Base-by-base conservation (phyloP, 2,329 filamentous ascomycete species). In the Penicillium brasilianum region DNA sequence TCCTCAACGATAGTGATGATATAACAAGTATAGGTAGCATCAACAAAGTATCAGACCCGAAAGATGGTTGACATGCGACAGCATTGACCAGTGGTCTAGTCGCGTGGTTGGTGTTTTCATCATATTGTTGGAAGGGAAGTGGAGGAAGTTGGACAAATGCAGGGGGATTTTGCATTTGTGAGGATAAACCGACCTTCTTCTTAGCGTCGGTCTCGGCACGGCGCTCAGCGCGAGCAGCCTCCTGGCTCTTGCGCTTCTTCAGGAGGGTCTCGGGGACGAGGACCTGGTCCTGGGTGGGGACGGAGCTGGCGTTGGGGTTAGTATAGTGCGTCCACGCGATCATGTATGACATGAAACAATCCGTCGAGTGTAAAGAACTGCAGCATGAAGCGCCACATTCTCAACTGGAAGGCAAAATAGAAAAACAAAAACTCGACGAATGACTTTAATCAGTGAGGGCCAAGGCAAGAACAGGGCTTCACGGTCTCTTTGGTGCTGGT, bases 171-270 rank as follows among this genome's bases (percentile, higher is more conserved):
- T 63, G 57, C 61, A 46, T 51, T 43, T 62, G n/a, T 61, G 48
- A 56, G 13, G 25, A 67, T 37, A 3, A 51, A 88, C 92, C 81
- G 81, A 98, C 95, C 86, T 92, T 87, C 86, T 95, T 95, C 83
- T 89, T 91, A 87, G 96, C 91, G 83, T 93, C 87, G 71, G 88
- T 81, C 77, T 91, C 91, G 70, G 90, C 87, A 72, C 86, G 82
- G 80, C 89, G 90, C 84, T 94, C 91, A 82, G 95, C 93, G 82
- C 93, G 91, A 81, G 93, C 93, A 89, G 97, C 97, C 89, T 99
- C 95, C 86, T 97, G 94, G 82, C 88, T 92, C 93, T 99, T 99
- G 87, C 95, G 92, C 92, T 99, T 99, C 91, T 99, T 99, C 83
- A 99, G 89, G 78, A 99, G 92, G 76, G 95, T 99, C 92, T 99